Base-by-base conservation (phyloP, 495 filamentous ascomycete species). In the Penicillium lividum region DNA sequence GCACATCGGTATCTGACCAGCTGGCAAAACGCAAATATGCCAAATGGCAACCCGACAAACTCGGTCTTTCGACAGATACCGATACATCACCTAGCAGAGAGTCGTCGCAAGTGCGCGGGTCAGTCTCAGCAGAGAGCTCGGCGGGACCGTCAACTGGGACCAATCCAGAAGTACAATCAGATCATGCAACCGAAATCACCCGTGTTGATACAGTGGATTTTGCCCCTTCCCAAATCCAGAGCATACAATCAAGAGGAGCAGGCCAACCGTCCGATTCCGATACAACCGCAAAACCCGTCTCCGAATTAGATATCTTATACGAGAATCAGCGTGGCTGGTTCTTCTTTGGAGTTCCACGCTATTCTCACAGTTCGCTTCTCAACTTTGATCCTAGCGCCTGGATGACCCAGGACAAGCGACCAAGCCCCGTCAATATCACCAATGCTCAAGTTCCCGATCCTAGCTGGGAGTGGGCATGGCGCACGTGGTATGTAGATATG, bases 381-480 rank as follows among this genome's bases (percentile, higher is more conserved):
- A 91, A 91, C 64, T 81, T 95, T 51, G 95, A 99, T 68, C 91
- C 92, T 3, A 59, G 87, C 0, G 77, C 90, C 3, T 99, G 95
- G 95, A 89, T 91, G 58, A 96, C 91, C 59, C 78, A 77, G 18
- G 83, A 81, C 38, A 82, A 85, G 54, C 85, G 87, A 59, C 75
- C 87, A 29, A 93, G 88, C 56, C 82, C 90, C 16, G 94, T 95
- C 58, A 84, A 94, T 67, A 95, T 96, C 57, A 83, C 86, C 52
- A 95, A 93, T 57, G 92, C 93, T 1, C 95, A 98, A 68, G 79
- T 95, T 3, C 94, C 95, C 0, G 95, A 98, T 68, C 95, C 95
- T 3, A 90, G 87, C 65, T 99, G 95, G 95, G 84, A 89, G 72
- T 98, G 94, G 94, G 88, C 83, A 5, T 99, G 94, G 95, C 85